Evolutionary conservation across 2,329 filamentous ascomycete genomes (phyloP), one percentile per base, ranked within the genome.

Genomic region (Exophiala sp.): DNA sequence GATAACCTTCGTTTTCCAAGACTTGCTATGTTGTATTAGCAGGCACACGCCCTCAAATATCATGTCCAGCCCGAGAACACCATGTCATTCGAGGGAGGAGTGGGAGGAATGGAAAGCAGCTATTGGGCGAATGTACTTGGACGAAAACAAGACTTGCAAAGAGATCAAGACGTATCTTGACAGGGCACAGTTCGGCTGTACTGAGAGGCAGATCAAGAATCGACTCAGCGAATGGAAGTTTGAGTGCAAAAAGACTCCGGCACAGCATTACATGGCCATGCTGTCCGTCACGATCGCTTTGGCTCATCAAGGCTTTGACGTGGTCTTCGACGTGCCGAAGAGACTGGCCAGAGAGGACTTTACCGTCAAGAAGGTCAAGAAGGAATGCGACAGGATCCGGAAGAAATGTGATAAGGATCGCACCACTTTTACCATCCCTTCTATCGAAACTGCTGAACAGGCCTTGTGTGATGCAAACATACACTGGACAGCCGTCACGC

Each of bases 221-320:
- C 50, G 47, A 41, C 43, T 62, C 14, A 54, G 47, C 20, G 55
- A 55, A 41, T 62, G 60, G 60, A 50, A 51, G 3, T 58, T 47
- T 20, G 55, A 60, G 34, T 18, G 47, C 38, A 62, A 62, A 24
- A 61, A 57, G 39, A 58, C 56, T 12, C 45, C 47, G 11, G 40
- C 40, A 12, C 45, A 46, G n/a, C 44, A 54, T 21, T 61, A 61
- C 40, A 47, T 54, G 14, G 59, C 59, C 16, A 57, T 61, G 59
- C 21, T 55, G 41, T 38, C 46, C 5, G 46, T 58, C 11, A 43
- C 54, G 6, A 41, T 54, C 8, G n/a, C 36, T 39, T 45, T 24
- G 12, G 36, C 35, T 6, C 20, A 18, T 45, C 12, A 18, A 14
- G 50, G 54, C 6, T 21, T 35, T 10, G 47, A 52, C 8, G 33